These are phyloP conservation scores for Coemansia sp. DNA, from an alignment of 192 early-diverging fungal species.

Conservation along the genomic window DNA sequence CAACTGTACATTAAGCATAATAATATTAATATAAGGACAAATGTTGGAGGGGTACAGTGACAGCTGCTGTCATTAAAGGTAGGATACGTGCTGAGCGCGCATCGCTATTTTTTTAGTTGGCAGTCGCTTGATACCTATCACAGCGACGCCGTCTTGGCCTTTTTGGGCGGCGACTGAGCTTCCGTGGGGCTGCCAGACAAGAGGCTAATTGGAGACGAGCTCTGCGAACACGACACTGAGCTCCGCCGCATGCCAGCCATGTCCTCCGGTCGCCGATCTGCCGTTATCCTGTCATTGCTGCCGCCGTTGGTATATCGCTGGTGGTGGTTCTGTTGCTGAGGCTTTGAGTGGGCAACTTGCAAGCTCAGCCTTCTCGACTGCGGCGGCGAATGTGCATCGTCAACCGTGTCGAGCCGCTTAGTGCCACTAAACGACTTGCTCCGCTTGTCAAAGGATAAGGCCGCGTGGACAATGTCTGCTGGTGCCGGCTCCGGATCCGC, in stretches of 20 bases:
- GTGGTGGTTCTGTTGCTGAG: background rate
- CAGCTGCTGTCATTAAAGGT: background rate
- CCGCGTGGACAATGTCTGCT: background rate
- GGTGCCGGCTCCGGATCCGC: background rate
- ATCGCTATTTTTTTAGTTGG: background rate
- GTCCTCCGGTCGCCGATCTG: background rate
- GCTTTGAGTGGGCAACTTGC: background rate
- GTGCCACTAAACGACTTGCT: background rate
- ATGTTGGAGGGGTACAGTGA: background rate
- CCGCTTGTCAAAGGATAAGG: background rate
- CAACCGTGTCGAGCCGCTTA: background rate
- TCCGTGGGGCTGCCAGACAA: constrained; percentile 16
- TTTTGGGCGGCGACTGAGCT: constrained; percentile 41
- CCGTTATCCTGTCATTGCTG: background rate
- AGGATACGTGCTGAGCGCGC: background rate
- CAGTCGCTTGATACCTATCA: constrained; percentile 6
- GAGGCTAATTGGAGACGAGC: constrained; percentile 6
- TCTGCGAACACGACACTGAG: constrained; percentile 15
- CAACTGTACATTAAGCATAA: too few species aligned
- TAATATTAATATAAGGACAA: background rate
- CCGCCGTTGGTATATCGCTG: constrained; percentile 1
- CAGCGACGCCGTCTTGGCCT: constrained; percentile 46
- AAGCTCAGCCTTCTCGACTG: background rate
- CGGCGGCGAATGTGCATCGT: background rate
- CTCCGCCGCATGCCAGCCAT: background rate